phyloP scores from a whole-genome alignment of 495 filamentous ascomycete species.

The Hypoxylon lienhwacheense region DNA sequence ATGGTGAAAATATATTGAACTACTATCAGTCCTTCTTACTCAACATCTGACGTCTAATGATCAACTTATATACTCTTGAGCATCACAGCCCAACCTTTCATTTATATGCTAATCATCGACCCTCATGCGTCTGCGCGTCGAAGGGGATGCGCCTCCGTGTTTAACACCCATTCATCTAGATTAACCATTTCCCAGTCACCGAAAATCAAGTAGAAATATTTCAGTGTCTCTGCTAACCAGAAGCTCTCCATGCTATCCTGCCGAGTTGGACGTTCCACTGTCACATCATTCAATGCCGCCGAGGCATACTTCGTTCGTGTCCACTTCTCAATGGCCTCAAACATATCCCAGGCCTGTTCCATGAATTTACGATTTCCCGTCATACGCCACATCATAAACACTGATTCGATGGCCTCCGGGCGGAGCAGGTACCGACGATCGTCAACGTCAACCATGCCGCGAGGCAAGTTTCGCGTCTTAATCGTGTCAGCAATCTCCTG shows the following conservation, averaged over 20 bases:
- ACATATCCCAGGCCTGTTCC: constrained; percentile 67
- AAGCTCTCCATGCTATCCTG: constrained; percentile 56
- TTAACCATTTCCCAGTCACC: constrained; percentile 68
- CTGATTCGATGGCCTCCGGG: constrained; percentile 66
- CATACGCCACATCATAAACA: constrained; percentile 64
- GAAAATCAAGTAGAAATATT: constrained; percentile 87
- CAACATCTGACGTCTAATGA: too few relatives aligned
- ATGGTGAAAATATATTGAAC: too few relatives aligned
- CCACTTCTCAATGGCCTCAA: constrained; percentile 41
- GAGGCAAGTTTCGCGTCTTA: constrained; percentile 51
- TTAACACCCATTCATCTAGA: constrained; percentile 59
- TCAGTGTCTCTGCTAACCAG: constrained; percentile 71
- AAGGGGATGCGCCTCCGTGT: constrained; percentile 79
- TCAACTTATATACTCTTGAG: constrained; percentile 6
- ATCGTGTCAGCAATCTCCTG: constrained; percentile 47
- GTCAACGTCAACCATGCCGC: constrained; percentile 60
- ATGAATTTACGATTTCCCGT: constrained; percentile 57
- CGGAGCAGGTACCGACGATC: constrained; percentile 70
- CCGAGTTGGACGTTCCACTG: constrained; percentile 29
- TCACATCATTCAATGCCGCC: constrained; percentile 39
- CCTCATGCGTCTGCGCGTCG: constrained; percentile 48
- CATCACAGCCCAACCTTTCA: constrained; percentile 11
- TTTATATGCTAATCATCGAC: background rate
- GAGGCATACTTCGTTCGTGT: constrained; percentile 37
- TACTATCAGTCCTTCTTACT: too few relatives aligned